These are phyloP conservation scores for Leccinum uliginosum DNA, from an alignment of 768 basidiomycete species.

Conservation along the genomic window DNA sequence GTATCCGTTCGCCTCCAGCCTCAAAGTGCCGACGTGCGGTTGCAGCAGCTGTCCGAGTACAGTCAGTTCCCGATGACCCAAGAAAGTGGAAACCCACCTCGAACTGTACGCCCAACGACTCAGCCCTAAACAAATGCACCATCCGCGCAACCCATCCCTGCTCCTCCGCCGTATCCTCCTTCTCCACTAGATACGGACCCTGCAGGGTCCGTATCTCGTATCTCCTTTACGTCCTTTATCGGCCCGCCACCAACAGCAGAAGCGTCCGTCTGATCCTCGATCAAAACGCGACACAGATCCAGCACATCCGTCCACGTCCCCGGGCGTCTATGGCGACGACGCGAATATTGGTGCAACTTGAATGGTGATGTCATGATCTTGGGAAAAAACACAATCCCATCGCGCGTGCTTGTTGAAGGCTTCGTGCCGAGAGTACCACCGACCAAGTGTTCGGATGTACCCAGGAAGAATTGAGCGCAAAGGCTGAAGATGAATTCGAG, in stretches of 20 bases:
- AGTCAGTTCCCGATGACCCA: not conserved
- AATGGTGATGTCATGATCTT: too few species aligned
- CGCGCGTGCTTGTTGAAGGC: too few species aligned
- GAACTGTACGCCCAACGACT: conserved; percentile 84
- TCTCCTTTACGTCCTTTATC: conserved; percentile 36
- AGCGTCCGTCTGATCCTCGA: conserved; percentile 76
- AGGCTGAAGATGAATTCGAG: conserved; percentile 39
- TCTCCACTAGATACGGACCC: conserved; percentile 60
- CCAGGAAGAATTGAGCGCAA: conserved; percentile 75
- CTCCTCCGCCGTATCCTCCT: conserved; percentile 94
- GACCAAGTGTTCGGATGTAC: conserved; percentile 65
- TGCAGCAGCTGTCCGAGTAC: conserved; percentile 64
- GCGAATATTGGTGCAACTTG: too few species aligned
- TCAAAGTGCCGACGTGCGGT: conserved; percentile 87
- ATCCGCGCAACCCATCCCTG: conserved; percentile 99
- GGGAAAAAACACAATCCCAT: too few species aligned
- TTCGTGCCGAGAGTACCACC: too few species aligned
- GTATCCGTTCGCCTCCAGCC: conserved; percentile 90
- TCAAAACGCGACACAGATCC: conserved; percentile 87
- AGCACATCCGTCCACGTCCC: conserved; percentile 94
- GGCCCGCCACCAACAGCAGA: conserved; percentile 4
- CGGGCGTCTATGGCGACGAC: too few species aligned
- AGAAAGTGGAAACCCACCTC: conserved; percentile 45
- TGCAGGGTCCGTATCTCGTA: too few species aligned
- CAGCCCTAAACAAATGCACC: conserved; percentile 91